Base-by-base conservation (phyloP, 1,139 yeast genomes). In the Geotrichum bryndzae region DNA sequence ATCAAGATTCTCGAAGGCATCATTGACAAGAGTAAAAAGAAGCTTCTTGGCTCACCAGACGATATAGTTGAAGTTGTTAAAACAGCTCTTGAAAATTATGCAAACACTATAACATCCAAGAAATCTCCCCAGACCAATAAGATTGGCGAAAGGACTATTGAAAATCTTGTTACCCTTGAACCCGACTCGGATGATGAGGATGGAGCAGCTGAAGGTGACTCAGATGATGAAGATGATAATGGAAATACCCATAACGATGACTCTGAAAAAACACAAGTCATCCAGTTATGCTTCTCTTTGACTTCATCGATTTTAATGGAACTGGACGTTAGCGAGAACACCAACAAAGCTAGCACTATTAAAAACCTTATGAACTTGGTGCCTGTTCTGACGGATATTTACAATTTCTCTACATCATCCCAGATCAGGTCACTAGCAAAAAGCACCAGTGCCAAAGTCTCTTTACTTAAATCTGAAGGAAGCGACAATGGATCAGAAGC, bases 1-100 rank as follows among this genome's bases (percentile, higher is more conserved):
- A 77, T 89, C 64, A 82, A 87, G 64, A 70, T 90, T 22, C 74
- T 91, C 57, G 94, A 90, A 68, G 75, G 77, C 23, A 73, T 90
- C 53, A 83, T 86, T n/a, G 81, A 80, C 18, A 79, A 79, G 35
- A 87, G 87, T 67, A 86, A 83, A 64, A 83, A 84, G 10, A 80
- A 80, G 54, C 73, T 92, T 50, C 81, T 90, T 11, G 82, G 81
- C 48, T 83, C 87, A 2, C 88, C 95, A 0, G 72, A 73, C 5
- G 89, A 85, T 60, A 79, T 87, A 64, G 75, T 89, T 33, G 76
- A 76, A 22, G 79, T 89, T 31, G 82, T 88, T 0, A 74, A 81
- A 45, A 82, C 81, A 46, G 76, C 87, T 55, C 70, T 86, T 51
- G 68, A 67, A 15, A 72, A 69, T 25, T 71, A 69, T 56, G 67